Evolutionary conservation across 1,284 basidiomycete genomes (phyloP).

Genomic region (Calocybe gambosa): DNA sequence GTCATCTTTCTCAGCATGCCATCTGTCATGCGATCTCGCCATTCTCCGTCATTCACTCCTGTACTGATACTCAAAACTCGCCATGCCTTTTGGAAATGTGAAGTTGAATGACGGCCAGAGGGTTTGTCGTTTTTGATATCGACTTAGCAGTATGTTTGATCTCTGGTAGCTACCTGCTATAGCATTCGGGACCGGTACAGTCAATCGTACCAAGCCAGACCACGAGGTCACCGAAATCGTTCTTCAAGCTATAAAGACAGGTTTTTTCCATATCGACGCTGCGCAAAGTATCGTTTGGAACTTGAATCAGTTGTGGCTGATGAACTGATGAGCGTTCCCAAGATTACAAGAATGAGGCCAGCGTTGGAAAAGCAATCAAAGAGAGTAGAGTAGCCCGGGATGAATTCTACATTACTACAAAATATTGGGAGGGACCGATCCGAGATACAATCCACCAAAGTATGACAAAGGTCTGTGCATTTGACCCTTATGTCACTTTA

Average conservation of each 20-base stretch:
- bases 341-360: conserved; percentile 49
- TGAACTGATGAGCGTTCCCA: not conserved
- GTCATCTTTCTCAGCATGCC: no score
- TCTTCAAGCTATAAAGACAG: conserved; percentile 38
- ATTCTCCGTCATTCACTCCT: no score
- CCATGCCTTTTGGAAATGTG: conserved; percentile 47
- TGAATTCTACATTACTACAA: conserved; percentile 56
- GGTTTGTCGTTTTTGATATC: conserved; percentile 19
- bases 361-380: conserved; percentile 44
- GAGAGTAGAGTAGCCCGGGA: conserved; percentile 42
- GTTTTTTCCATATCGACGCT: conserved; percentile 45
- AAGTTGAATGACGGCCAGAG: conserved; percentile 45
- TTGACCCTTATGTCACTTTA: not conserved
- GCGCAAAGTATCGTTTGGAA: conserved; percentile 29
- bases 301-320: not conserved
- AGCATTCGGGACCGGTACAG: conserved; percentile 41
- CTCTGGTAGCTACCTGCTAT: conserved; percentile 44
- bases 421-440: conserved; percentile 41
- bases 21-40: no score
- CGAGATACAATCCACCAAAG: conserved; percentile 30
- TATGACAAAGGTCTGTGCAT: conserved; percentile 23
- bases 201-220: conserved; percentile 13
- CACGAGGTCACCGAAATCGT: conserved; percentile 25
- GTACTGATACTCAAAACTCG: no score
- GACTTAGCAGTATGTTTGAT: not conserved